phyloP scores from a whole-genome alignment of 1,284 basidiomycete species.

The Stygiomarasmius scandens region DNA sequence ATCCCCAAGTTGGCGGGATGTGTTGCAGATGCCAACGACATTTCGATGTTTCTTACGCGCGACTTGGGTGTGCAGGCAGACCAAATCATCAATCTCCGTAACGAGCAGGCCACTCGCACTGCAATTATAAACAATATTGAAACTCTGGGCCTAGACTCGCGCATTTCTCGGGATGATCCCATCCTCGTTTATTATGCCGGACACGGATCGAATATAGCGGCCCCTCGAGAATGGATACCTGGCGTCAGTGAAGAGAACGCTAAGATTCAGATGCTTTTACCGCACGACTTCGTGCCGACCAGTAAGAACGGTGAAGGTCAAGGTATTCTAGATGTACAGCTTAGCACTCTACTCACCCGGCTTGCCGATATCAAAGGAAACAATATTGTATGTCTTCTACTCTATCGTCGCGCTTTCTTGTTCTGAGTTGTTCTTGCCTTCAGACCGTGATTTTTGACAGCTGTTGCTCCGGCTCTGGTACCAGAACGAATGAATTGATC shows the following conservation, averaged over 20 bases:
- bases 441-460: too few species aligned
- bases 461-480: too few species aligned
- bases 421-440: too few species aligned
- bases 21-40: constrained; percentile 7
- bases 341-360: too few species aligned
- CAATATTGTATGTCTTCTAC: too few species aligned
- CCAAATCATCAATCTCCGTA: constrained; percentile 5
- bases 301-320: too few species aligned
- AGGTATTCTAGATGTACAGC: too few species aligned
- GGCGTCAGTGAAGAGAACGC: not conserved
- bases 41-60: not conserved
- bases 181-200: constrained; percentile 16
- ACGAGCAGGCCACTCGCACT: constrained; percentile 5
- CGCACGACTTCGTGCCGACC: not conserved
- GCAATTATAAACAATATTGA: constrained; percentile 2
- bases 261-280: constrained; percentile 5
- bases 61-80: constrained; percentile 1
- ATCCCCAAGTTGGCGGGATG: constrained; percentile 1
- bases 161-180: constrained; percentile 1
- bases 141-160: not conserved
- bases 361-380: too few species aligned
- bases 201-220: not conserved
- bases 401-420: too few species aligned
- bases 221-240: constrained; percentile 3
- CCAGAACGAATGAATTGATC: too few species aligned